These are phyloP conservation scores for Fusarium succisae DNA, from an alignment of 2,329 filamentous ascomycete species.

Conservation along the genomic window DNA sequence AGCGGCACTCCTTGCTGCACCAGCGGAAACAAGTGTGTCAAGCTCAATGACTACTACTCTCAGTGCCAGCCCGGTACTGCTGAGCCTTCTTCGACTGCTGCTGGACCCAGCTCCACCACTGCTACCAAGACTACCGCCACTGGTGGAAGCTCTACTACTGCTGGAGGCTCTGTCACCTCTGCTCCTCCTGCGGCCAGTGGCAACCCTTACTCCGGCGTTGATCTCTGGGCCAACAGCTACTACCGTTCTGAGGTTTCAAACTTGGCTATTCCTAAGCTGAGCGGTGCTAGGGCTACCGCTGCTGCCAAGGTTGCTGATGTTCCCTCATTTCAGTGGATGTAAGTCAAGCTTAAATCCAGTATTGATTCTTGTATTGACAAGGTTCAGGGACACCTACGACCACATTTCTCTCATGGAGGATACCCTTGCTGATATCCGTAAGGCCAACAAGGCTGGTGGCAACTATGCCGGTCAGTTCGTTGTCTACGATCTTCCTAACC, in stretches of 20 bases:
- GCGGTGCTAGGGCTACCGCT: slow-evolving; percentile 62
- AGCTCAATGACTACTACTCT: slow-evolving; percentile 40
- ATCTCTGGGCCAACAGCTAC: slow-evolving; percentile 63
- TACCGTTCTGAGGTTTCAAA: slow-evolving; percentile 64
- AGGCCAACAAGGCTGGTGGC: slow-evolving; percentile 48
- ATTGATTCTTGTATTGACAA: slow-evolving; percentile 1
- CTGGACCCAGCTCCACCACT: slow-evolving; percentile 24
- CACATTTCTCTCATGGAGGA: slow-evolving; percentile 58
- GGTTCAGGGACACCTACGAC: slow-evolving; percentile 56
- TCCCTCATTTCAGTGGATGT: slow-evolving; percentile 64
- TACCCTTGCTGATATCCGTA: slow-evolving; percentile 56
- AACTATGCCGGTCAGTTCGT: slow-evolving; percentile 61
- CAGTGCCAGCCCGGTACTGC: slow-evolving; percentile 33
- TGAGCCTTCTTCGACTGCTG: slow-evolving; percentile 19
- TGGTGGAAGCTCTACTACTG: slow-evolving; percentile 20
- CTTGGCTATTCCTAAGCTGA: slow-evolving; percentile 70
- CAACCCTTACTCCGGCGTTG: slow-evolving; percentile 63
- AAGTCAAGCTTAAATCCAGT: slow-evolving; percentile 17
- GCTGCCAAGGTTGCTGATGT: slow-evolving; percentile 62
- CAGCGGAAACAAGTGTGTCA: slow-evolving; percentile 36
- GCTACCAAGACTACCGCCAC: slow-evolving; percentile 12
- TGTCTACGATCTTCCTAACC: slow-evolving; percentile 67
- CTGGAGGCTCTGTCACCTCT: slow-evolving; percentile 29
- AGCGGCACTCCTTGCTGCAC: slow-evolving; percentile 56
- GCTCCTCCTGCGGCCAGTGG: slow-evolving; percentile 50